Base-by-base conservation (phyloP, 345 rosid genomes). In the Litchi chinensis region DNA sequence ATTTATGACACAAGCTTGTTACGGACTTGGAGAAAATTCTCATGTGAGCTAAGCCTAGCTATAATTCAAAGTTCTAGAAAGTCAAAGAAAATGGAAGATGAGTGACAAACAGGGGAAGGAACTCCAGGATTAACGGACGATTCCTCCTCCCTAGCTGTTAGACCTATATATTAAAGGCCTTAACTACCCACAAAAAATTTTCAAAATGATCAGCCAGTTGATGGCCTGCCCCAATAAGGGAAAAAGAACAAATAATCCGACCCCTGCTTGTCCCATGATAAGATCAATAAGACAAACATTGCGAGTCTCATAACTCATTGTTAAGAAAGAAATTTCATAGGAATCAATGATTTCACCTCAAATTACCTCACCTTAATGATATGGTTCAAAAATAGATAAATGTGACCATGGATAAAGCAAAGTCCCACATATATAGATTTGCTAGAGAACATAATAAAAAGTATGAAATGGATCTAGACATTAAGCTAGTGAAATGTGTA, bases 401-500 rank as follows among this genome's bases (percentile, higher is more conserved):
- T 54, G 18, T 3, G 13, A 50, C 18, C 56, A 26, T 66, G 22
- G 32, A 19, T 57, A 59, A 63, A 69, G 66, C 65, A 41, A 41
- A 60, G 22, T 41, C 24, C 10, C 21, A 24, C 16, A 15, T 19
- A 43, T 28, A 32, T 19, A 19, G 40, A 18, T 52, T 13, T 32
- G 46, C 50, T 13, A 72, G 56, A 9, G 48, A 72, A 13, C n/a
- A 22, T 3, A 26, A 74, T 59, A 46, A 10, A 64, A 10, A 65
- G 19, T 43, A 65, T 67, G 21, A 7, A 80, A 71, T 26, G 70
- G 8, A 59, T 60, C 50, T 63, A 44, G 13, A 62, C 10, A 68
- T 22, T 40, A 57, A 73, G 39, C 9, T 78, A 70, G 70, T 12
- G 63, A 65, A 32, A 41, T 63, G 59, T 52, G 68, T 68, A 67